Percentiles rank a stretch among this genome's conserved stretches.
Conservation (phyloP, 2,329 filamentous ascomycete species). For the Emergomyces pasteurianus region DNA sequence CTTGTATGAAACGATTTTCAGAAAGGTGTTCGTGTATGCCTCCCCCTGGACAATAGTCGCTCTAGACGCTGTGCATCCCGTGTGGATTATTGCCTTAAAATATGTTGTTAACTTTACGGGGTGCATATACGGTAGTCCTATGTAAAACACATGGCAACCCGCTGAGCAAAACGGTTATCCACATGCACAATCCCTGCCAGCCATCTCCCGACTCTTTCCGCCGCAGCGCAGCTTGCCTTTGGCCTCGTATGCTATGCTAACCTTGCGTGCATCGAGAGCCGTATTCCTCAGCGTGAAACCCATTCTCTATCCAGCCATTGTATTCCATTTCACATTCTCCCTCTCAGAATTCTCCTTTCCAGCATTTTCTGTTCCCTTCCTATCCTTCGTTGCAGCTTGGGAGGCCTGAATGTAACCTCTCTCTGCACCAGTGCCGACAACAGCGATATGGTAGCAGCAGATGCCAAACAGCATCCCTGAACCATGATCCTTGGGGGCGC, state of each 20-base stretch:
- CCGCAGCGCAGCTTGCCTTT: background rate
- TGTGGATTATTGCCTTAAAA: background rate
- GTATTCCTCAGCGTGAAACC: background rate
- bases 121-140: background rate
- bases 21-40: background rate
- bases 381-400: background rate
- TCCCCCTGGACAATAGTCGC: background rate
- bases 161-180: background rate
- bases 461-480: background rate
- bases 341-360: background rate
- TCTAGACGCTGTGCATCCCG: background rate
- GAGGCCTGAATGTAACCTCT: background rate
- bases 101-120: background rate
- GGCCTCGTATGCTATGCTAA: background rate
- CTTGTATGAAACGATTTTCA: no score
- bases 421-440: background rate
- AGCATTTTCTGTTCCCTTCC: background rate
- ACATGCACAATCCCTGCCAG: background rate
- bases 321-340: background rate
- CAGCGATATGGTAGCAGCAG: background rate
- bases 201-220: background rate
- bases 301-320: background rate
- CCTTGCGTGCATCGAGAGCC: background rate
- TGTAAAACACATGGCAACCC: background rate
- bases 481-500: background rate